Percentiles rank a stretch among this genome's conserved stretches.
These are phyloP conservation scores for Rhizodiscina lignyota DNA, from an alignment of 495 filamentous ascomycete species.

Conservation along the genomic window DNA sequence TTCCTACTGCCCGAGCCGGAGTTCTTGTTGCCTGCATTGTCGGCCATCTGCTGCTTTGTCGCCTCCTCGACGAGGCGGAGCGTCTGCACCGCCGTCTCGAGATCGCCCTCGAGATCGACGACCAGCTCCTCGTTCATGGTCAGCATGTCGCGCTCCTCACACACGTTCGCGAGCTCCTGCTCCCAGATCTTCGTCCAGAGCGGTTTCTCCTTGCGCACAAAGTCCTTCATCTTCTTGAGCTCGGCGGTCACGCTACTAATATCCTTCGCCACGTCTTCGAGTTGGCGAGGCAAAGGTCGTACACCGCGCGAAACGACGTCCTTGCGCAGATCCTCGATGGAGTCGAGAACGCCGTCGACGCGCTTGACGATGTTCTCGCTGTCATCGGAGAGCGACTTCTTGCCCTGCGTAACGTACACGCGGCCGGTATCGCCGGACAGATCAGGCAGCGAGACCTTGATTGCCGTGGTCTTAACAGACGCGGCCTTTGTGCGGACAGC, in stretches of 20 bases:
- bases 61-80: slow-evolving; percentile 93
- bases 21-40: slow-evolving; percentile 17
- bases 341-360: slow-evolving; percentile 90
- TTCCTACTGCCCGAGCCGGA: slow-evolving; percentile 3
- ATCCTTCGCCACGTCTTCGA: slow-evolving; percentile 76
- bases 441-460: slow-evolving; percentile 44
- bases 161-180: slow-evolving; percentile 84
- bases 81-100: slow-evolving; percentile 83
- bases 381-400: slow-evolving; percentile 67
- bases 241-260: slow-evolving; percentile 65
- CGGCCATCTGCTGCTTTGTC: slow-evolving; percentile 83
- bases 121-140: slow-evolving; percentile 89
- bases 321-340: slow-evolving; percentile 92
- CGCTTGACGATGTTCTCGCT: slow-evolving; percentile 75
- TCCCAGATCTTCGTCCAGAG: slow-evolving; percentile 98
- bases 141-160: slow-evolving; percentile 82
- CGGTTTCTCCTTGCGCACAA: slow-evolving; percentile 78
- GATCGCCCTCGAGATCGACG: slow-evolving; percentile 79
- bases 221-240: slow-evolving; percentile 90
- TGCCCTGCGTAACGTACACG: slow-evolving; percentile 67
- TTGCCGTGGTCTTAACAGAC: slow-evolving; percentile 58
- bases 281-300: slow-evolving; percentile 75
- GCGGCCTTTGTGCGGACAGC: slow-evolving; percentile 62
- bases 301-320: slow-evolving; percentile 91
- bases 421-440: slow-evolving; percentile 58